These are phyloP conservation scores for Protostelium mycophagum DNA, from an alignment of 78 protist genomes.

Conservation along the genomic window DNA sequence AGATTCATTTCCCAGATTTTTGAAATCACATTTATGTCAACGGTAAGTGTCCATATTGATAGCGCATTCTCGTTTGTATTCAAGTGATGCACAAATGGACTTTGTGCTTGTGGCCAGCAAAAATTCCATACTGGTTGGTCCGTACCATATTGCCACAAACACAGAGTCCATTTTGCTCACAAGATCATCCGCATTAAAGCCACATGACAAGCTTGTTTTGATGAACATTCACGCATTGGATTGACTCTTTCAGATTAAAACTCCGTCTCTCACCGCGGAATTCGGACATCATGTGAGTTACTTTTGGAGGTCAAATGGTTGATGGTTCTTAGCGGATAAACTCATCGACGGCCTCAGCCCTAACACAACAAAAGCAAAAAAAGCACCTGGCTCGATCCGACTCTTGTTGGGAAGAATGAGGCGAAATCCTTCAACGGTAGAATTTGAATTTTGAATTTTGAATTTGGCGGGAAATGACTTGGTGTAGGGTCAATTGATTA, in stretches of 20 bases:
- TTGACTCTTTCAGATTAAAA: no score
- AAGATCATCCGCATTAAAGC: not conserved
- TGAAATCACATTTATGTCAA: not conserved
- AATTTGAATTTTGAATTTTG: no score
- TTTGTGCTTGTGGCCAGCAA: not conserved
- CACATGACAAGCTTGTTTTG: not conserved
- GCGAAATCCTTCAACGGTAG: no score
- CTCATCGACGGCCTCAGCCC: not conserved
- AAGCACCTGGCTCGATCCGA: not conserved
- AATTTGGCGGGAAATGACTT: no score
- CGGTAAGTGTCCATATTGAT: not conserved
- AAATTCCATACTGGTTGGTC: no score
- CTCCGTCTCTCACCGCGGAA: no score
- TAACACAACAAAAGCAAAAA: not conserved
- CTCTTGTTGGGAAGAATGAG: not conserved
- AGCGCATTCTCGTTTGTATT: not conserved
- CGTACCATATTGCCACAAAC: no score
- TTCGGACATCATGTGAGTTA: no score
- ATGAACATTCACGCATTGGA: no score
- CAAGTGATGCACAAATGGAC: not conserved
- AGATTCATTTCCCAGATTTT: not conserved
- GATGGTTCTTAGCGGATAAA: not conserved
- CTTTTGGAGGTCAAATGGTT: no score
- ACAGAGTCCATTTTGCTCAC: no score
- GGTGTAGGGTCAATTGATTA: no score